phyloP scores from a whole-genome alignment of 495 filamentous ascomycete genomes.

The Trichoderma virens region DNA sequence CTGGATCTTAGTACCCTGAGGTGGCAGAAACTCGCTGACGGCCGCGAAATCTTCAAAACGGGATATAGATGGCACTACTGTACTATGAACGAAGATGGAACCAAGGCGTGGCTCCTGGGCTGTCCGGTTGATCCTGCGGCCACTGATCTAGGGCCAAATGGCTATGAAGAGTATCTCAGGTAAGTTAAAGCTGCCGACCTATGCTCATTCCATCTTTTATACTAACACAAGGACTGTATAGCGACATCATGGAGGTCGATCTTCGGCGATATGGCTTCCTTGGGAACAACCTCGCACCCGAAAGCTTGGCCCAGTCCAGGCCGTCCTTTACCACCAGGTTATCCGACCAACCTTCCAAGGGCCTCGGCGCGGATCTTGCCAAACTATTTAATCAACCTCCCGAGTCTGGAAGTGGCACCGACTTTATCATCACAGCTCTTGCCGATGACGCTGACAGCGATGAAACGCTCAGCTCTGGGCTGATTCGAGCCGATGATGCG shows the following conservation, averaged over 20 bases:
- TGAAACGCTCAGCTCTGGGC: constrained; percentile 45
- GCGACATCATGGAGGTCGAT: constrained; percentile 88
- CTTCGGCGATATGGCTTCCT: constrained; percentile 75
- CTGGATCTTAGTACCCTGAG: constrained; percentile 77
- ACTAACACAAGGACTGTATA: constrained; percentile 21
- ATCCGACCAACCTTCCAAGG: constrained; percentile 45
- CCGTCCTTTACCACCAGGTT: constrained; percentile 32
- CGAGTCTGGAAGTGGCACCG: constrained; percentile 69
- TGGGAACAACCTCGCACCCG: constrained; percentile 63
- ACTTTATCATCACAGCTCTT: constrained; percentile 79
- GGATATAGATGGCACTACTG: constrained; percentile 97
- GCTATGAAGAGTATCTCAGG: constrained; percentile 69
- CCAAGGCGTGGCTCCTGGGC: constrained; percentile 93
- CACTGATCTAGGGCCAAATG: constrained; percentile 45
- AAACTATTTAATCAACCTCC: constrained; percentile 76
- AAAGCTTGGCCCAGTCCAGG: constrained; percentile 50
- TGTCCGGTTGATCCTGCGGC: constrained; percentile 60
- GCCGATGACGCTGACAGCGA: constrained; percentile 57
- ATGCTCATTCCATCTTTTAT: neutral
- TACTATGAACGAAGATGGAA: constrained; percentile 83
- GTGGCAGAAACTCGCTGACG: constrained; percentile 91
- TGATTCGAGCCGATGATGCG: constrained; percentile 30
- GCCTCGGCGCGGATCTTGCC: constrained; percentile 74
- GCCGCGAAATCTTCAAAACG: constrained; percentile 79
- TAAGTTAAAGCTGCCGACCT: neutral